phyloP scores from a whole-genome alignment of 1,284 basidiomycete genomes.

The Ganoderma boninense region DNA sequence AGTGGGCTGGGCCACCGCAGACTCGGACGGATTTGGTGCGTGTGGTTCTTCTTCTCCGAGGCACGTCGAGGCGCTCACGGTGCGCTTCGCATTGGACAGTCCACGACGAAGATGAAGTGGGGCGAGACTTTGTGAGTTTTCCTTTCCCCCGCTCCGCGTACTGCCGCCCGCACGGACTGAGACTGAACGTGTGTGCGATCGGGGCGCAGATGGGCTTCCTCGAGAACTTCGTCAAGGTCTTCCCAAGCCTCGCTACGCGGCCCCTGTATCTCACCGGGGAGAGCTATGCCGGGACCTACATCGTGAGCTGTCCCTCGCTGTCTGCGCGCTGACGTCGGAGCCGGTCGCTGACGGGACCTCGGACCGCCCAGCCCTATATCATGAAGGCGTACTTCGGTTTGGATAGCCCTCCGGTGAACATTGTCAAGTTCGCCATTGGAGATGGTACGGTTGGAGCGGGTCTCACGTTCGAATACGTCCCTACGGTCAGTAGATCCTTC shows the following conservation, averaged over 20 bases:
- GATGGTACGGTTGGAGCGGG: conserved; percentile 65
- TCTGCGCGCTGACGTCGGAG: background rate
- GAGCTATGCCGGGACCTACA: conserved; percentile 46
- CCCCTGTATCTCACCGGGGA: conserved; percentile 45
- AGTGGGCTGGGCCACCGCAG: conserved; percentile 71
- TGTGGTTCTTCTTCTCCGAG: background rate
- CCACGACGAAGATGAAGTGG: conserved; percentile 72
- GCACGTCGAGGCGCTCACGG: background rate
- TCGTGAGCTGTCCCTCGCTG: conserved; percentile 44
- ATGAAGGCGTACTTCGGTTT: conserved; percentile 71
- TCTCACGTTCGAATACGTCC: conserved; percentile 57
- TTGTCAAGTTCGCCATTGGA: conserved; percentile 74
- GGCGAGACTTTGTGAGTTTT: conserved; percentile 72
- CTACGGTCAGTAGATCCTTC: conserved; percentile 53
- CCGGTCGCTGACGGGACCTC: background rate
- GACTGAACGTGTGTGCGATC: background rate
- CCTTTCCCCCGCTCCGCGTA: too few relatives aligned
- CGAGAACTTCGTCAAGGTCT: conserved; percentile 42
- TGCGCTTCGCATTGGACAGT: conserved; percentile 47
- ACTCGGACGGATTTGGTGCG: conserved; percentile 46
- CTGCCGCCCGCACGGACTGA: background rate
- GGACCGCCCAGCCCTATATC: conserved; percentile 66
- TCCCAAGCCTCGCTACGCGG: conserved; percentile 41
- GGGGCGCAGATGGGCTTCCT: conserved; percentile 37
- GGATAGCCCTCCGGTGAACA: conserved; percentile 70